Percentiles rank a stretch among this genome's conserved stretches.
These are phyloP conservation scores for Trametes versicolor DNA, from an alignment of 1,284 basidiomycete species.

Conservation along the genomic window DNA sequence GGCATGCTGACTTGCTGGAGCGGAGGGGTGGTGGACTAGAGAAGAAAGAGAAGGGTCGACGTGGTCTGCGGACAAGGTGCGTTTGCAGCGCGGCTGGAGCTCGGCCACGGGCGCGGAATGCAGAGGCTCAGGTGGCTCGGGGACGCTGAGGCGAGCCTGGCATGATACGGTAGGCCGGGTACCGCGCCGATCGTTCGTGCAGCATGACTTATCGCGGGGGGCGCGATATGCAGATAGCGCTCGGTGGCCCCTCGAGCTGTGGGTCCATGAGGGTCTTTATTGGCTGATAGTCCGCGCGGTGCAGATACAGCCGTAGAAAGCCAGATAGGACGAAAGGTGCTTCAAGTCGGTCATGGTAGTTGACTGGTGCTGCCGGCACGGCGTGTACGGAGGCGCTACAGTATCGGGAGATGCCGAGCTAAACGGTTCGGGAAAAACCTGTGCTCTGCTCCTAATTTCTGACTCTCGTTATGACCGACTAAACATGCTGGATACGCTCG, in stretches of 20 bases:
- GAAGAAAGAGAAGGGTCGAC: constrained; percentile 4
- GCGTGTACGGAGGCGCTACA: neutral
- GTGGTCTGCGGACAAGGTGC: constrained; percentile 19
- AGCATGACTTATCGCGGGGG: constrained; percentile 18
- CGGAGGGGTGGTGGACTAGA: neutral
- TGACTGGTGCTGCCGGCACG: neutral
- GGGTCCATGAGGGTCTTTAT: constrained; percentile 16
- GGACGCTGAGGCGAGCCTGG: constrained; percentile 22
- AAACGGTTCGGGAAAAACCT: neutral
- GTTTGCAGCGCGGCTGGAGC: constrained; percentile 26
- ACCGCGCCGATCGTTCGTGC: constrained; percentile 29
- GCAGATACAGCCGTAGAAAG: constrained; percentile 3
- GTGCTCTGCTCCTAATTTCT: neutral
- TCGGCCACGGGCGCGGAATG: constrained; percentile 1
- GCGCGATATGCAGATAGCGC: constrained; percentile 10
- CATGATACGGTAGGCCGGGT: constrained; percentile 28
- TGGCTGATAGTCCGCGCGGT: constrained; percentile 15
- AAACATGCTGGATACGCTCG: too few relatives aligned
- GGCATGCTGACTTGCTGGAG: constrained; percentile 38
- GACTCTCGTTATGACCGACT: too few relatives aligned
- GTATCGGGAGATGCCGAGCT: neutral
- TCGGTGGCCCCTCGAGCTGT: neutral
- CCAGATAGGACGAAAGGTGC: neutral
- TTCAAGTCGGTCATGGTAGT: neutral
- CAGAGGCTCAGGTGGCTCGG: constrained; percentile 17